Evolutionary conservation across 23 red algal species (phyloP), one percentile per base, ranked within the genome.

Genomic region (Pyropia haitanensis): DNA sequence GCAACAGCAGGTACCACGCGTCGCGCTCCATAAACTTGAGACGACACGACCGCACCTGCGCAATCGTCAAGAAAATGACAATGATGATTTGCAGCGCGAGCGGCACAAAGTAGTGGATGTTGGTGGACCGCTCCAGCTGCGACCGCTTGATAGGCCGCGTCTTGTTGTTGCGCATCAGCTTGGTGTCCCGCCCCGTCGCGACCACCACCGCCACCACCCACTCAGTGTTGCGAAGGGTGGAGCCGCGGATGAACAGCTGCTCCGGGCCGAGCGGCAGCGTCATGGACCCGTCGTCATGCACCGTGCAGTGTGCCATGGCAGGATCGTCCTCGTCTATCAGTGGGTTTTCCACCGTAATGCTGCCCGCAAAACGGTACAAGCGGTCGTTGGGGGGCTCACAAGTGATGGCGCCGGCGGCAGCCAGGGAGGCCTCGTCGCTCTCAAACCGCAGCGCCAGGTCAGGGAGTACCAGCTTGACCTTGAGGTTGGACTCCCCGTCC

Each of bases 401-500:
- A 53, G 85, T 74, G 51, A 96, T 60, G 64, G 72, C 67, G 3
- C 83, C 91, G 12, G 34, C 44, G 16, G 27, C 61, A 7, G 72
- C 27, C 16, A 83, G 59, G n/a, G 67, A 56, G 23, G 25, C 34
- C 17, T 66, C 71, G 15, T 83, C 78, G 0, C 39, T 58, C 22
- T 14, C n/a, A 61, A 93, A 80, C 5, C 29, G 24, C 1, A 53
- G 17, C 6, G 63, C 46, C 3, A 88, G 20, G 16, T 71, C 75
- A 31, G 79, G 65, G 10, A 73, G 61, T 28, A 73, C 58, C 20
- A 78, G 53, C 79, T 88, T 86, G 58, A 83, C 80, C 50, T 96
- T 96, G 27, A 96, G 75, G 60, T 96, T 96, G 46, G 74, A 90
- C 61, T 96, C 91, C 24, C 91, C 91, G 51, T 96, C 91, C 39